Evolutionary conservation across 2,329 filamentous ascomycete genomes (phyloP).

Genomic region (Ophiostoma himal-ulmi): DNA sequence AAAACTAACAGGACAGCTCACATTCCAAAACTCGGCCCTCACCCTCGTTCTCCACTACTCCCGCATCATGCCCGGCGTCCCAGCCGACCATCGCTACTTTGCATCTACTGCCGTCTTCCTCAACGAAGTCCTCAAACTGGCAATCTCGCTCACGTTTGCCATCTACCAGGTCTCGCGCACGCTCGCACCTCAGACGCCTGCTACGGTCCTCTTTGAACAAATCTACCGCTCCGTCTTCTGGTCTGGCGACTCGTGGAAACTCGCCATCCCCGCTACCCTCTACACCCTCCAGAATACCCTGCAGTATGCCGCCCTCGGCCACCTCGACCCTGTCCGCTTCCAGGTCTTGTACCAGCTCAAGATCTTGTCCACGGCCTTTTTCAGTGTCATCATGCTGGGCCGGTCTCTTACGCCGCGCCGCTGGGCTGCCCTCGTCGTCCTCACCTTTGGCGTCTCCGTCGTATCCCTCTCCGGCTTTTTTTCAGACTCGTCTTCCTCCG

Average conservation of each 20-base stretch:
- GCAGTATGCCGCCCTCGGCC: constrained; percentile 86
- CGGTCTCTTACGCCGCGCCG: constrained; percentile 64
- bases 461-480: constrained; percentile 82
- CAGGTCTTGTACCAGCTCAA: constrained; percentile 92
- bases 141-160: constrained; percentile 77
- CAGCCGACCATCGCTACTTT: constrained; percentile 80
- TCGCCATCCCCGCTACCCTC: constrained; percentile 79
- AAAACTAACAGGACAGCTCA: constrained; percentile 51
- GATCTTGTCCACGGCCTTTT: constrained; percentile 83
- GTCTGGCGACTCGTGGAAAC: constrained; percentile 86
- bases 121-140: constrained; percentile 86
- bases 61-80: constrained; percentile 73
- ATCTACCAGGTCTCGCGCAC: constrained; percentile 79
- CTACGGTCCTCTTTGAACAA: constrained; percentile 71
- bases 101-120: constrained; percentile 91
- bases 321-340: constrained; percentile 86
- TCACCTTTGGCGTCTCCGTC: constrained; percentile 76
- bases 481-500: constrained; percentile 39
- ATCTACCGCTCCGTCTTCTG: constrained; percentile 72
- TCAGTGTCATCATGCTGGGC: constrained; percentile 72
- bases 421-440: constrained; percentile 73
- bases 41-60: constrained; percentile 91
- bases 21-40: constrained; percentile 71
- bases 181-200: constrained; percentile 67
- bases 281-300: constrained; percentile 93